Evolutionary conservation across 2,329 filamentous ascomycete species (phyloP), one percentile per base, ranked within the genome.

Genomic region (Trichoderma aggressivum): DNA sequence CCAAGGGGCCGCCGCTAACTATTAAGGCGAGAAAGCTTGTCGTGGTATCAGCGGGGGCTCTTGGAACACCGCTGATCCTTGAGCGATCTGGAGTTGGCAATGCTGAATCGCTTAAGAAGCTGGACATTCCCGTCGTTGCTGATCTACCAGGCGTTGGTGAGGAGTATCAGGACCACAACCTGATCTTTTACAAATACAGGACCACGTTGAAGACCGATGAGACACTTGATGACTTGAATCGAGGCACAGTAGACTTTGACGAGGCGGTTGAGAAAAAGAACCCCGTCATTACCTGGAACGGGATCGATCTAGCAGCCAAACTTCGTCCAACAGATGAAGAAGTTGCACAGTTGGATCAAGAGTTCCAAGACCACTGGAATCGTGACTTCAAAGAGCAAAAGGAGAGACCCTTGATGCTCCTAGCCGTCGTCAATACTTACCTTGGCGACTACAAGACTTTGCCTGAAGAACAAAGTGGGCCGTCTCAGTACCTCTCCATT

Each of bases 81-180:
- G 88, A 91, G 76, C 81, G 89, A 24, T 91, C 89, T 0, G 90
- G 90, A 8, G 75, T 92, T 1, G 89, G 88, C n/a, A 81, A 83
- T 58, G 79, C 82, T 0, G 80, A 84, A 2, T 75, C 89, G 7
- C 82, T 91, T 2, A 76, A 82, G 55, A 79, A 79, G 21, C 82
- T 84, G 0, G 84, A 82, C 1, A 82, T 90, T 3, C 80, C 83
- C 1, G 75, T 85, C 3, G 75, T 85, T 1, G 79, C 83, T 3
- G 81, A 86, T 60, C 76, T 88, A 1, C 83, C 84, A 0, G 86
- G 85, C 3, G 87, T 90, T 1, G 88, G 88, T 0, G 78, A 82
- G 18, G 81, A 85, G 47, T 87, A 88, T 72, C 84, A 88, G 74
- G 87, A 89, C 72, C 87, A 89, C 71, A 82, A 90, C 55, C 78